Evolutionary conservation across 2,329 filamentous ascomycete species (phyloP), one percentile per base, ranked within the genome.

Genomic region (Dactylellina haptotyla): DNA sequence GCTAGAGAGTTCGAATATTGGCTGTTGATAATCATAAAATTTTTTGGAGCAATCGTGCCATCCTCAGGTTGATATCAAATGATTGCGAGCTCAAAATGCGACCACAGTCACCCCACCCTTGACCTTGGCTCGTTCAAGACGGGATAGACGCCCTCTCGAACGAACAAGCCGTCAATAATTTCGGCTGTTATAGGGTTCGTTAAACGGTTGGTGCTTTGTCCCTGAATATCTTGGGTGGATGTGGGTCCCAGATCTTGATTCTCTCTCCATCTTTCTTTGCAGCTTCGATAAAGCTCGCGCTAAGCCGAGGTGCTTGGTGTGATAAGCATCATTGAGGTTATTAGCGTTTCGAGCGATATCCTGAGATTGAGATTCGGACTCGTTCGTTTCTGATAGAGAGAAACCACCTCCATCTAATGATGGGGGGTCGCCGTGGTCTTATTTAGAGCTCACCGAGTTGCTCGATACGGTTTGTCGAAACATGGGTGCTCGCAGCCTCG

Each of bases 61-160:
- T 39, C 23, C 32, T 66, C 69, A 66, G 59, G 69, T 59, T 50
- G 41, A 62, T 56, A 73, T 73, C 69, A 57, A 73, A 45, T 62
- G 69, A 73, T 56, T 23, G 28, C 66, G 61, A 56, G n/a, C 34
- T 62, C 45, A 18, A 39, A 56, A 57, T 73, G 30, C 26, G 34
- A 66, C 48, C 46, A 73, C 32, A 50, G 26, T 73, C 58, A 54
- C 37, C 61, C 61, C 69, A 73, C 61, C 12, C 39, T 28, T 14
- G 12, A 18, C 16, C 12, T 4, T 20, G 12, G 23, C 18, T 28
- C 48, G 23, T 56, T 4, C 32, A 34, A 26, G 34, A 10, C 39
- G 43, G 41, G 62, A 66, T 67, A 67, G 63, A 53, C 63, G 63
- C 63, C 63, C 53, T 53, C 9, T 41, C 54, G 16, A 56, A 25